Evolutionary conservation across 2,329 filamentous ascomycete species (phyloP).

Genomic region (Xylariaceae sp.): DNA sequence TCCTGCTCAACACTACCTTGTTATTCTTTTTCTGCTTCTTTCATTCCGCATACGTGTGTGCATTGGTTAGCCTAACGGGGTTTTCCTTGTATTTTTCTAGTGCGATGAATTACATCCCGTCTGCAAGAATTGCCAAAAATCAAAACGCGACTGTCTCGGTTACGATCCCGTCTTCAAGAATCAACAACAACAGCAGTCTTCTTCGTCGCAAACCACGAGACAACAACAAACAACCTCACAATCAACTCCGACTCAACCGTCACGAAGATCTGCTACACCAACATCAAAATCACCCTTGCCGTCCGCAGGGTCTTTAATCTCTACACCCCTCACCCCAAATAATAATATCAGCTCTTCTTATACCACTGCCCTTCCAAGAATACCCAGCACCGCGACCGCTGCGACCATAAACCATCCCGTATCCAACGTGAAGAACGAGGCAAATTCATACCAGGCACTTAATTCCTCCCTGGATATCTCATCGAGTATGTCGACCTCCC

Average conservation of each 20-base stretch:
- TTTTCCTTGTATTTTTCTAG: slow-evolving; percentile 43
- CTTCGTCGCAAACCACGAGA: slow-evolving; percentile 36
- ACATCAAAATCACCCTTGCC: slow-evolving; percentile 26
- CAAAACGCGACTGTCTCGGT: slow-evolving; percentile 79
- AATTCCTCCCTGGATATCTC: slow-evolving; percentile 61
- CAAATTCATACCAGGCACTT: slow-evolving; percentile 58
- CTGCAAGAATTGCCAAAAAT: slow-evolving; percentile 87
- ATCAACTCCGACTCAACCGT: slow-evolving; percentile 64
- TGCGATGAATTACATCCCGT: slow-evolving; percentile 94
- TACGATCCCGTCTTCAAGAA: slow-evolving; percentile 86
- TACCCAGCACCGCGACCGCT: slow-evolving; percentile 23
- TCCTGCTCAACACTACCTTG: not conserved
- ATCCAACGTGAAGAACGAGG: slow-evolving; percentile 35
- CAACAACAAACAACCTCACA: slow-evolving; percentile 47
- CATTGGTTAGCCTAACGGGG: no score
- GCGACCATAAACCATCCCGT: slow-evolving; percentile 19
- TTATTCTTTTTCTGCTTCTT: not conserved
- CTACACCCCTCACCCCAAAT: slow-evolving; percentile 16
- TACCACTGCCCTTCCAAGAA: slow-evolving; percentile 25
- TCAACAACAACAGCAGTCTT: slow-evolving; percentile 49
- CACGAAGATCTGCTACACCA: slow-evolving; percentile 46
- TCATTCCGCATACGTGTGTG: no score
- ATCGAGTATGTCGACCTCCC: slow-evolving; percentile 35
- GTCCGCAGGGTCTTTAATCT: slow-evolving; percentile 24
- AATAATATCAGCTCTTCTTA: slow-evolving; percentile 24